Evolutionary conservation across 192 early-diverging fungal genomes (phyloP), one percentile per base, ranked within the genome.

Genomic region (Umbelopsis sp.): DNA sequence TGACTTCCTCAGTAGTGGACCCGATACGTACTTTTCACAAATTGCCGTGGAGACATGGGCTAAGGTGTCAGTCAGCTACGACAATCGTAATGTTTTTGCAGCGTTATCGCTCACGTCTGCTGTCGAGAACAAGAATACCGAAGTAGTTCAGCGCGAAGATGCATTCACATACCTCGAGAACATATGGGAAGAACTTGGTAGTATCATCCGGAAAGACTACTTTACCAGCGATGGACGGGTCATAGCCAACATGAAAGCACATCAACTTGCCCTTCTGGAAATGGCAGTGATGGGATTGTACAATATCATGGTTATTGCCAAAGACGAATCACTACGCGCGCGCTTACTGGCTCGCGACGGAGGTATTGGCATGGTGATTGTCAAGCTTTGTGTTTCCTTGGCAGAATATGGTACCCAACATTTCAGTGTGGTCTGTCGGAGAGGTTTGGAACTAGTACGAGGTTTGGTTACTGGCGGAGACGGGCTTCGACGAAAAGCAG

Each of bases 21-120:
- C 71, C 8, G 86, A 87, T 54, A 85, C 83, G 3, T 86, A 86
- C 54, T 91, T 90, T 78, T 72, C 83, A 21, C 81, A 85, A 62
- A 71, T 88, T 24, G 88, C 91, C 2, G 79, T 90, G 31, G 91
- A 92, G 77, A 80, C 84, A 1, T 72, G 85, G 66, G 83, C 87
- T 12, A 91, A 90, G 71, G 68, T 92, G 9, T 80, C 86, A 1
- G 81, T 91, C 32, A 76, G 80, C 10, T 81, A 85, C 52, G 85
- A 87, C 2, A 90, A 90, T 70, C 82, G 81, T 31, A 26, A 81
- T n/a, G 25, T 85, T 11, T 70, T 89, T 38, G 66, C 81, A 2
- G 70, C 72, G 7, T 54, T 83, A 2, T 73, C 77, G 34, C 44
- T 69, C 10, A 72, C 76, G 2, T 53, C 74, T 31, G 31, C 75